Conservation (phyloP, 2,329 filamentous ascomycete species). For the Cladosporium colombiae region DNA sequence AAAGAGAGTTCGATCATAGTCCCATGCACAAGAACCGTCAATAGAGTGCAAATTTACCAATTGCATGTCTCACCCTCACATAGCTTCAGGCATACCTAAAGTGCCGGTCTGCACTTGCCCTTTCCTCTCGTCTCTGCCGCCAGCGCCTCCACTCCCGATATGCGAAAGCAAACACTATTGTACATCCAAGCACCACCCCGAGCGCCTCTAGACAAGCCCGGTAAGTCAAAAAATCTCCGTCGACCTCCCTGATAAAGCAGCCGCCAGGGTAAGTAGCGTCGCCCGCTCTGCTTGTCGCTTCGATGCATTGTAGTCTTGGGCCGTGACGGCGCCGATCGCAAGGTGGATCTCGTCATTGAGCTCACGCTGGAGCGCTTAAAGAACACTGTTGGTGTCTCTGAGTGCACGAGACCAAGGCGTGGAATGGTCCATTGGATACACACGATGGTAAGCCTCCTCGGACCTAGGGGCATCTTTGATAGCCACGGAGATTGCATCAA, state of each 20-base stretch:
- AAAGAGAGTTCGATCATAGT: no score
- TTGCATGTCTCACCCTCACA: no score
- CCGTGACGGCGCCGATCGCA: neutral
- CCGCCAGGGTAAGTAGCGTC: neutral
- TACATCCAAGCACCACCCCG: neutral
- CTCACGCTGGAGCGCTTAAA: neutral
- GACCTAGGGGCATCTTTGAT: neutral
- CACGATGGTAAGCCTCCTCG: neutral
- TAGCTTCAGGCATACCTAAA: neutral
- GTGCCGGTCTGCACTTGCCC: neutral
- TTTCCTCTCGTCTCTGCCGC: neutral
- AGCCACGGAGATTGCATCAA: neutral
- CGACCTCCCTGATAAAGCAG: slow-evolving; percentile 16
- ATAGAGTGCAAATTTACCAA: no score
- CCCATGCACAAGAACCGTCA: no score
- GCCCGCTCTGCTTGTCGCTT: neutral
- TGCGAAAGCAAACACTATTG: neutral
- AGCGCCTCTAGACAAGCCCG: neutral
- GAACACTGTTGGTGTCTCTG: neutral
- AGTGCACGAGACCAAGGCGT: neutral
- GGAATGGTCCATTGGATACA: neutral
- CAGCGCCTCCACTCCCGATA: neutral
- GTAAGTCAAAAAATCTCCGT: neutral
- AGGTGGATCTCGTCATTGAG: neutral
- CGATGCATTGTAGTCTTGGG: neutral